phyloP scores from a whole-genome alignment of 164 flowering plant genomes.

The Stephania cephalantha region DNA sequence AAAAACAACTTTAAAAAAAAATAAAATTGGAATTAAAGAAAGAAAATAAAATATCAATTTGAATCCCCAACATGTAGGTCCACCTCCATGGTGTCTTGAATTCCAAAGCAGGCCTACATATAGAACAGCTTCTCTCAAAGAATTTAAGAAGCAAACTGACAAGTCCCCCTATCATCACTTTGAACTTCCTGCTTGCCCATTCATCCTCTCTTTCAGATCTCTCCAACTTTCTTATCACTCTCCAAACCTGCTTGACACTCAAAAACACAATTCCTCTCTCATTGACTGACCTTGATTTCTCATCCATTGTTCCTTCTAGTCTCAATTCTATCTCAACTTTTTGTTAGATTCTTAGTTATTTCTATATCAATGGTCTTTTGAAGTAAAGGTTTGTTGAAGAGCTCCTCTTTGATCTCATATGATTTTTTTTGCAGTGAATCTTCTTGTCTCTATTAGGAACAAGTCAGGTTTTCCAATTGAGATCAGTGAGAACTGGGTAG shows the following conservation, averaged over 20 bases:
- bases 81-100: slow-evolving; percentile 3
- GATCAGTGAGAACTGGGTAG: too few species aligned
- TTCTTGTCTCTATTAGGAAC: too few species aligned
- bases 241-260: neutral
- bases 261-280: neutral
- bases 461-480: too few species aligned
- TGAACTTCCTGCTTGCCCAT: slow-evolving; percentile 3
- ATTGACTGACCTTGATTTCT: neutral
- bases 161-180: neutral
- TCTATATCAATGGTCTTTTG: too few species aligned
- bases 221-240: neutral
- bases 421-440: too few species aligned
- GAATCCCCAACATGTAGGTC: neutral
- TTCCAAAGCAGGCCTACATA: neutral
- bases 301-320: neutral
- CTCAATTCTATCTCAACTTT: neutral
- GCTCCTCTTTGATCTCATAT: too few species aligned
- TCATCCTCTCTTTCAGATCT: neutral
- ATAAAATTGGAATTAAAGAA: neutral
- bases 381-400: too few species aligned
- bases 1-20: too few species aligned
- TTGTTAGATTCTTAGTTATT: too few species aligned
- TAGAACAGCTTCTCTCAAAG: neutral
- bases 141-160: neutral
- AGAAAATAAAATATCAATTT: neutral